Evolutionary conservation across 768 basidiomycete genomes (phyloP).

Genomic region (Galerina marginata): DNA sequence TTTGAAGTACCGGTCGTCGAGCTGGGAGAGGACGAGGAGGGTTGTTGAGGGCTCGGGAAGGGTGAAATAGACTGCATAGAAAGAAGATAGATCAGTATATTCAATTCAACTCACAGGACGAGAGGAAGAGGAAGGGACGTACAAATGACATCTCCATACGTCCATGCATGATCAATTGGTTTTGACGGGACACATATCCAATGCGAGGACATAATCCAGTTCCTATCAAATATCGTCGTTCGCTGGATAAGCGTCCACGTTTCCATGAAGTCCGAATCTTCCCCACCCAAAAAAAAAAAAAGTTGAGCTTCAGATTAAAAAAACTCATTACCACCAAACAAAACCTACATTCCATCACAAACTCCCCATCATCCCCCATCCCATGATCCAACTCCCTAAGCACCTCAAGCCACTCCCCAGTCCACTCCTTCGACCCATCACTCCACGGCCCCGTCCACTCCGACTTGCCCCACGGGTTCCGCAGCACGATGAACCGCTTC

Average conservation of each 20-base stretch:
- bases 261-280: conserved; percentile 42
- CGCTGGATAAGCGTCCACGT: conserved; percentile 45
- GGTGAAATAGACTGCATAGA: conserved; percentile 16
- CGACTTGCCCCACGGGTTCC: conserved; percentile 51
- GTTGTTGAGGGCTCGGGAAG: conserved; percentile 40
- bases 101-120: not conserved
- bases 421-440: conserved; percentile 53
- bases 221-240: conserved; percentile 45
- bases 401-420: conserved; percentile 42
- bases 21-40: conserved; percentile 49
- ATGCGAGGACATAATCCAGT: conserved; percentile 47
- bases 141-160: conserved; percentile 54
- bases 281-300: not conserved
- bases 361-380: conserved; percentile 48
- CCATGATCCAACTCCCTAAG: conserved; percentile 40
- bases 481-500: conserved; percentile 47
- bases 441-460: conserved; percentile 52
- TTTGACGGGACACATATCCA: conserved; percentile 44
- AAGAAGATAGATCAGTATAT: too few relatives aligned
- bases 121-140: conserved; percentile 16
- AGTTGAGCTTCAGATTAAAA: not conserved
- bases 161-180: conserved; percentile 44
- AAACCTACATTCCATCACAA: conserved; percentile 50
- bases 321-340: not conserved
- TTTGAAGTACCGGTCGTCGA: conserved; percentile 49